Base-by-base conservation (phyloP, 441 rosid genomes). In the Erodium texanum region DNA sequence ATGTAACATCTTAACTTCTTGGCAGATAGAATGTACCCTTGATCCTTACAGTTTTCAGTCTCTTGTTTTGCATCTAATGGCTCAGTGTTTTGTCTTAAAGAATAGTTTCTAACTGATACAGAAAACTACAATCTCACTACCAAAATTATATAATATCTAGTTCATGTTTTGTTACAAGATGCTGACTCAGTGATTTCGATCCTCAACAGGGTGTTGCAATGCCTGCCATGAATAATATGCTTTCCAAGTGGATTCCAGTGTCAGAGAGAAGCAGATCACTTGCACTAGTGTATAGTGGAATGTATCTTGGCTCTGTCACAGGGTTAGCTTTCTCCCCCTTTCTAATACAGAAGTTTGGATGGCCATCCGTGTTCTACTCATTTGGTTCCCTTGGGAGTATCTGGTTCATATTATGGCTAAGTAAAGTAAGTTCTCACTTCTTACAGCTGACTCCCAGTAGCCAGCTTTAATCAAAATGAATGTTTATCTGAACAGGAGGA, bases 191-290 rank as follows among this genome's bases (percentile, higher is more conserved):
- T 65, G 70, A 68, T 62, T 62, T 76, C 52, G 68, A 68, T 81
- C 71, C 24, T 72, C 22, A 74, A 9, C 88, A 93, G 99, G 99
- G 99, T 75, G 99, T 93, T 76, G 99, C 99, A 61, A 93, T 93
- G 99, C 99, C 99, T 76, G 97, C 99, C 61, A 93, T 93, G 99
- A 93, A 93, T 83, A 93, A 91, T 86, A 76, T 93, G 70, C 86
- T 93, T 72, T 93, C 99, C 32, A 91, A 83, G 84, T 93, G 99
- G 99, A 86, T 93, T 84, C 97, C 99, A 43, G 97, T 93, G 75
- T 91, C 97, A 22, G 99, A 93, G 81, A 87, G 99, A 83, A 93
- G 99, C 86, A 84, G 97, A 77, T 89, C 99, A 20, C 94, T 90
- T 73, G 90, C 98, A 32, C 77, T 91, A 2, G 99, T 93, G 67